These are phyloP conservation scores for Tylopilus sp. DNA, from an alignment of 768 basidiomycete genomes.

Conservation along the genomic window DNA sequence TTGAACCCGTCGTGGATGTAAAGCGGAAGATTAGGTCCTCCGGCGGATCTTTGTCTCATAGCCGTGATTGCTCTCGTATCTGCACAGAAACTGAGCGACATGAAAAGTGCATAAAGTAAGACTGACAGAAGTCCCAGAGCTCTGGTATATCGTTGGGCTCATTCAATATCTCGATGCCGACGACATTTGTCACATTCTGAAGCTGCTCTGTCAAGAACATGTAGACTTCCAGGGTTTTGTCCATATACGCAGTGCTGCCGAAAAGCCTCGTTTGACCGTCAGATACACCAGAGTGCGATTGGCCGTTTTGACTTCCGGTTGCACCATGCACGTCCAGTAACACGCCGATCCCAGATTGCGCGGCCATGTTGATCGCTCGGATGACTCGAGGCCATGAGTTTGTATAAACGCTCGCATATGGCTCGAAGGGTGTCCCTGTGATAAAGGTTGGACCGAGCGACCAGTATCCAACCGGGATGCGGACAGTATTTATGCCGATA, in stretches of 20 bases:
- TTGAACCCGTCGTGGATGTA: constrained; percentile 73
- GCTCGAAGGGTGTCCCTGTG: constrained; percentile 37
- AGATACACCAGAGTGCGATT: constrained; percentile 32
- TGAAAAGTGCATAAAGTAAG: not conserved
- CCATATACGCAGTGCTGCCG: constrained; percentile 30
- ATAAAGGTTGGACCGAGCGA: constrained; percentile 27
- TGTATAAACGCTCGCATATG: constrained; percentile 39
- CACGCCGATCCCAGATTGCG: constrained; percentile 42
- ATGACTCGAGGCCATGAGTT: constrained; percentile 38
- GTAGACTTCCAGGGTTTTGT: constrained; percentile 40
- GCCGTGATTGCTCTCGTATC: constrained; percentile 21
- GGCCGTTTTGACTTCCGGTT: constrained; percentile 46
- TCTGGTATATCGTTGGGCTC: constrained; percentile 47
- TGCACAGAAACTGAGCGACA: not conserved
- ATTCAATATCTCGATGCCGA: constrained; percentile 59
- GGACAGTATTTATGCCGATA: constrained; percentile 58
- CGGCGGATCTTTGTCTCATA: constrained; percentile 15
- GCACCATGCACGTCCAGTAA: constrained; percentile 55
- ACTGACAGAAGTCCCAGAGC: constrained; percentile 40
- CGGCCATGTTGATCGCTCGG: constrained; percentile 42
- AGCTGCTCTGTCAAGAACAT: constrained; percentile 33
- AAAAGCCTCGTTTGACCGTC: constrained; percentile 40
- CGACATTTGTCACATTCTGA: constrained; percentile 45
- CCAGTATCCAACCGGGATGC: constrained; percentile 63
- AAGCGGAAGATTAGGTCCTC: constrained; percentile 46